phyloP scores from a whole-genome alignment of 1,139 yeast genomes.

The Candida sp. region DNA sequence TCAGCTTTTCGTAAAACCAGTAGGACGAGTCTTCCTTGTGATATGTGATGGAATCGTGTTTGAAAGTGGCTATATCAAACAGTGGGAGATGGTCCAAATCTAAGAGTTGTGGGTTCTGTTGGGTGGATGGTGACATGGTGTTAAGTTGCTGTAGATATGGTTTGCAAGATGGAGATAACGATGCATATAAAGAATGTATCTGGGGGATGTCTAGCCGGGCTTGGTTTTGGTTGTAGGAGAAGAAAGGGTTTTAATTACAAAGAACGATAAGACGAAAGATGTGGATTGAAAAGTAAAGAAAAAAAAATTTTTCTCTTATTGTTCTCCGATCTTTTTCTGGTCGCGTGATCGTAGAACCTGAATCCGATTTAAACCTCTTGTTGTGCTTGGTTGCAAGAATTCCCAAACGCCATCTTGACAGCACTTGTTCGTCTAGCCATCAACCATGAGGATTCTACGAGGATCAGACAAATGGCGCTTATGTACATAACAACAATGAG shows the following conservation, averaged over 20 bases:
- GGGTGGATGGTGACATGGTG: constrained; percentile 4
- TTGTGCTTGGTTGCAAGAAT: not conserved
- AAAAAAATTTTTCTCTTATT: not conserved
- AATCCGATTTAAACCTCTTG: not conserved
- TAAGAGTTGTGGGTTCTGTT: constrained; percentile 1
- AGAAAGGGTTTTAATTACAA: not conserved
- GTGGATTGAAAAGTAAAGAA: not conserved
- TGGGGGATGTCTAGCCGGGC: not conserved
- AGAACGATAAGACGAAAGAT: not conserved
- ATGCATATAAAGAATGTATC: constrained; percentile 5
- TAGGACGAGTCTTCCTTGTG: constrained; percentile 27
- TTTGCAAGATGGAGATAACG: not conserved
- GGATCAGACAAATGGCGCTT: too few species aligned
- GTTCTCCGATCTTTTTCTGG: not conserved
- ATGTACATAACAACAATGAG: too few species aligned
- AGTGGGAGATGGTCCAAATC: constrained; percentile 5
- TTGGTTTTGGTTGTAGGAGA: not conserved
- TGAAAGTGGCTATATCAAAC: constrained; percentile 20
- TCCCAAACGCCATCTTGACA: too few species aligned
- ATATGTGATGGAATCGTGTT: constrained; percentile 31
- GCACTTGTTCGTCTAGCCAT: too few species aligned
- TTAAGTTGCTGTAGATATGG: not conserved
- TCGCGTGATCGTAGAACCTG: not conserved
- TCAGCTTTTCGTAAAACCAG: constrained; percentile 48
- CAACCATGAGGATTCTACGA: too few species aligned